A percentile compares a stretch with the other conserved stretches of the same genome.
Conservation (phyloP, 495 filamentous ascomycete genomes). For the Neurospora africana region DNA sequence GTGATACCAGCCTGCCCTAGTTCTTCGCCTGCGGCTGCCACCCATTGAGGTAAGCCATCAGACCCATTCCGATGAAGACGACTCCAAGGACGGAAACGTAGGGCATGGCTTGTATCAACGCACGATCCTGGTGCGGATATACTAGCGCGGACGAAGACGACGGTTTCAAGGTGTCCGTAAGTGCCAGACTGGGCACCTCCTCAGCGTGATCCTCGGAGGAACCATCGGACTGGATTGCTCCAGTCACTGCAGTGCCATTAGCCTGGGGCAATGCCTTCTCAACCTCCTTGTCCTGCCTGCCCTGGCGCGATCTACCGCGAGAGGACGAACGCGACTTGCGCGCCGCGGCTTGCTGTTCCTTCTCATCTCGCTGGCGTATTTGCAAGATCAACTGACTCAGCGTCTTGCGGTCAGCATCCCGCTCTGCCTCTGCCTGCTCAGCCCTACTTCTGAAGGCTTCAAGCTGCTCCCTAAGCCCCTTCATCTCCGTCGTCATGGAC, state of each 20-base stretch:
- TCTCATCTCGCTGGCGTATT: conserved; percentile 57
- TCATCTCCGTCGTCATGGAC: conserved; percentile 71
- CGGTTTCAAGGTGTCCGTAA: conserved; percentile 30
- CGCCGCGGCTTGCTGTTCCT: conserved; percentile 21
- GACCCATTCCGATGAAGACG: conserved; percentile 74
- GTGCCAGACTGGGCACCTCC: conserved; percentile 2
- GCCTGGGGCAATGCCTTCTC: not conserved
- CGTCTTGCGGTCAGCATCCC: conserved; percentile 53
- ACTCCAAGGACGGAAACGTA: conserved; percentile 84
- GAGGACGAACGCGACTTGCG: conserved; percentile 14
- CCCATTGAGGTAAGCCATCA: conserved; percentile 92
- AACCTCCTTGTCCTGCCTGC: not conserved
- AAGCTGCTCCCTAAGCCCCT: conserved; percentile 68
- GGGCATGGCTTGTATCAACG: conserved; percentile 58
- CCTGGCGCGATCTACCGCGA: conserved; percentile 6
- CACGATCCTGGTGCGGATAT: conserved; percentile 20
- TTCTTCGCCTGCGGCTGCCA: conserved; percentile 47
- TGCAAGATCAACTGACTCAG: conserved; percentile 83
- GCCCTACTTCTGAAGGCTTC: conserved; percentile 66
- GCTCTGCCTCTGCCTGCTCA: conserved; percentile 68
- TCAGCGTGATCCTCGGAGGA: conserved; percentile 9
- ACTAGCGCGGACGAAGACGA: conserved; percentile 12
- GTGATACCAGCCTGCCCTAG: not conserved
- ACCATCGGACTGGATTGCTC: conserved; percentile 4
- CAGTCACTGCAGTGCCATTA: conserved; percentile 11